phyloP scores from a whole-genome alignment of 2,329 filamentous ascomycete genomes.

The Colletotrichum chrysophilum region DNA sequence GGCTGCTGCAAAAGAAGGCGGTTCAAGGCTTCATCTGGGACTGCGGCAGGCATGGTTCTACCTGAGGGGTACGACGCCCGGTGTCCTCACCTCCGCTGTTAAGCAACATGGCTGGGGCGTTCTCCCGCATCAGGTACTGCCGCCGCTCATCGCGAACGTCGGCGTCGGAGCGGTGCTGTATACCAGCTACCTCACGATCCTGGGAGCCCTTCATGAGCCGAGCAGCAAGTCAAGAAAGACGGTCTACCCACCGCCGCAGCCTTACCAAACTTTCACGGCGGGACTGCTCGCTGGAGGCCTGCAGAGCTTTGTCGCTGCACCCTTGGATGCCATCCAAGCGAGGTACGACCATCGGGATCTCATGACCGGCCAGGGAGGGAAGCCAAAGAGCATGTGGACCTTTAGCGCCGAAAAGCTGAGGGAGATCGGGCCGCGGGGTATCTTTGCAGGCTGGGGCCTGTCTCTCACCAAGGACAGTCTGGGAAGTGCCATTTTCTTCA shows the following conservation, averaged over 20 bases:
- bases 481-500: slow-evolving; percentile 76
- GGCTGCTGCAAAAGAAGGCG: slow-evolving; percentile 39
- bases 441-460: slow-evolving; percentile 76
- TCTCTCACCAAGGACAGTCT: slow-evolving; percentile 73
- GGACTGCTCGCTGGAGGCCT: slow-evolving; percentile 72
- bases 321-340: slow-evolving; percentile 77
- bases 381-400: slow-evolving; percentile 72
- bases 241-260: slow-evolving; percentile 72
- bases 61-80: slow-evolving; percentile 70
- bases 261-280: slow-evolving; percentile 69
- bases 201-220: slow-evolving; percentile 70
- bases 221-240: slow-evolving; percentile 61
- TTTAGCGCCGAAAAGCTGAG: slow-evolving; percentile 68
- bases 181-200: slow-evolving; percentile 74
- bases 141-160: slow-evolving; percentile 76
- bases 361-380: slow-evolving; percentile 44
- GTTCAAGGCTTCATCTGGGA: slow-evolving; percentile 34
- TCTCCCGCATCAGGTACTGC: slow-evolving; percentile 77
- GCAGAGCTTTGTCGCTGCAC: slow-evolving; percentile 75
- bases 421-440: slow-evolving; percentile 74
- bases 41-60: slow-evolving; percentile 51
- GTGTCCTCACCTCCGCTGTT: slow-evolving; percentile 71
- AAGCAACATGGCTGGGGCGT: slow-evolving; percentile 75
- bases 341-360: slow-evolving; percentile 67
- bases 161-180: slow-evolving; percentile 77